These are phyloP conservation scores for Xylaria acuta DNA, from an alignment of 495 filamentous ascomycete species.

Conservation along the genomic window DNA sequence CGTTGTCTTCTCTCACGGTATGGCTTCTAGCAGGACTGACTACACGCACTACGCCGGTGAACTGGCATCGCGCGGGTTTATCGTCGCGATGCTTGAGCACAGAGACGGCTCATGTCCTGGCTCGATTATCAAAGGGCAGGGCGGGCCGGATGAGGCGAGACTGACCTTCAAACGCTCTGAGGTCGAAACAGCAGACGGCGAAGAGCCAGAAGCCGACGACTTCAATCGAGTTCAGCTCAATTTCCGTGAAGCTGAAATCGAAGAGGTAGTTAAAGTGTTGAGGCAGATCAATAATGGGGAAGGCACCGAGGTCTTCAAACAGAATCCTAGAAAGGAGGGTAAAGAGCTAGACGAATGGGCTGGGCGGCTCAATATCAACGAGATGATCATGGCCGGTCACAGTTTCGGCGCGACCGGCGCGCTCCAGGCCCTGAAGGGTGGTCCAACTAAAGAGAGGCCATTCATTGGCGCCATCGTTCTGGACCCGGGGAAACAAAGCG, in stretches of 20 bases:
- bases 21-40: slow-evolving; percentile 55
- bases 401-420: slow-evolving; percentile 62
- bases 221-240: slow-evolving; percentile 56
- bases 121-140: slow-evolving; percentile 44
- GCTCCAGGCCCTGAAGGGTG: slow-evolving; percentile 53
- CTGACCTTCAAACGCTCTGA: slow-evolving; percentile 41
- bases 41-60: slow-evolving; percentile 62
- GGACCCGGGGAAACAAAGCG: slow-evolving; percentile 60
- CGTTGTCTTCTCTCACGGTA: slow-evolving; percentile 62
- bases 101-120: slow-evolving; percentile 61
- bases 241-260: slow-evolving; percentile 61
- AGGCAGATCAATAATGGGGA: slow-evolving; percentile 49
- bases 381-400: slow-evolving; percentile 57
- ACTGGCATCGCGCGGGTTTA: slow-evolving; percentile 57
- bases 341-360: slow-evolving; percentile 39
- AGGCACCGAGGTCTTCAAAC: slow-evolving; percentile 42
- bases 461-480: slow-evolving; percentile 54
- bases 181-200: slow-evolving; percentile 36
- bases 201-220: slow-evolving; percentile 35
- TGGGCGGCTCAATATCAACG: slow-evolving; percentile 45
- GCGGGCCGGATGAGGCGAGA: slow-evolving; percentile 33
- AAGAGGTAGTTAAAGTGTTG: slow-evolving; percentile 54
- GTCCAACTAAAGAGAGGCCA: slow-evolving; percentile 42
- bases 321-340: slow-evolving; percentile 45
- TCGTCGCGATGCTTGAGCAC: slow-evolving; percentile 61